Evolutionary conservation across 805 yeast species (phyloP), one percentile per base, ranked within the genome.

Genomic region (Starmerella floricola): DNA sequence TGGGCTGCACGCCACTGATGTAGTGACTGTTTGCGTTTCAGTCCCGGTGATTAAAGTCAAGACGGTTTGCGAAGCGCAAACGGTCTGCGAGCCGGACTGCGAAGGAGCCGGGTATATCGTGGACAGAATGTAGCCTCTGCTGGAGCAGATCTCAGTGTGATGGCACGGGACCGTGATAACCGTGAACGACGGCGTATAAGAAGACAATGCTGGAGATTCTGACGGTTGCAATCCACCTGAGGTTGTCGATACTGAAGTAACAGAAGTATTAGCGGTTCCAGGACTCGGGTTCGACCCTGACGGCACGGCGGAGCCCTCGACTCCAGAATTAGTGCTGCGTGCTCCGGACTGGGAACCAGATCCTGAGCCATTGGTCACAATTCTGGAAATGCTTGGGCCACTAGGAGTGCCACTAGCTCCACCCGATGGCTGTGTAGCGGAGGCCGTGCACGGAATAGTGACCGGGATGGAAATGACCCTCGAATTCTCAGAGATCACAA

Each of bases 101-200:
- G 19, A 8, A 23, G 20, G 36, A 10, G 28, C 35, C 5, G 47
- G 47, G 23, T 44, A 44, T 23, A 44, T 40, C 4, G 47, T 44
- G 10, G 47, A 40, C 8, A 44, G 38, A 10, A 28, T 11, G 20
- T 44, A 44, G 8, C 47, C 39, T 4, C 34, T 30, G 15, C 38
- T 6, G n/a, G 34, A 29, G 34, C 47, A 44, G 27, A 36, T 29
- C 13, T 11, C 19, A n/a, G 47, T n/a, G 17, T 44, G 44, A 10
- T 23, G 29, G 31, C 47, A 44, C 6, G 47, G 47, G 2, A 44
- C 34, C 6, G 47, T 44, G 2, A 44, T 23, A 3, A 44, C 41
- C 11, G 36, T 31, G 31, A 8, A 38, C 10, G 41, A 38, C 3
- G 41, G 36, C 17, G 32, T 24, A 6, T 11, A 16, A 17, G 37